Percentiles rank a stretch among this genome's conserved stretches.
Evolutionary conservation across 2,329 filamentous ascomycete genomes (phyloP).

Genomic region (Fusarium paranaense): DNA sequence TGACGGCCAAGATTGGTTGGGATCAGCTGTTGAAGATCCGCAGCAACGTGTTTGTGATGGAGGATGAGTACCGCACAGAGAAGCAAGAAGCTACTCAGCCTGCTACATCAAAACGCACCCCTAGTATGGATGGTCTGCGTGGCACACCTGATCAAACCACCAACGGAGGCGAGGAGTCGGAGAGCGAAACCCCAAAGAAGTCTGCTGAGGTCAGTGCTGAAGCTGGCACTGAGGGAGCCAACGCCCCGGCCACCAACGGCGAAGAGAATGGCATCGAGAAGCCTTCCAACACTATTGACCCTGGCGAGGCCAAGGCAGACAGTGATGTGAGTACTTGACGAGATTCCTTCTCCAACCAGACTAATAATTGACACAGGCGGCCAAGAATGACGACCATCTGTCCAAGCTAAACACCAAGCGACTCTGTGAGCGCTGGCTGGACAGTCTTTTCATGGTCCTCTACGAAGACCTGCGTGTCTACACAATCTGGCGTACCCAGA

Average conservation of each 20-base stretch:
- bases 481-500: constrained; percentile 98
- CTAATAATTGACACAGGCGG: constrained; percentile 62
- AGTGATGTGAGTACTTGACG: constrained; percentile 67
- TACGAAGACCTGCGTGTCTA: constrained; percentile 98
- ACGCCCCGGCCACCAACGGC: constrained; percentile 51
- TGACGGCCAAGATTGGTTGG: constrained; percentile 97
- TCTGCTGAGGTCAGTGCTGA: constrained; percentile 43
- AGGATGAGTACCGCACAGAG: constrained; percentile 96
- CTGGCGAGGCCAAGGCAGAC: constrained; percentile 79
- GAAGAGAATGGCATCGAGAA: constrained; percentile 72
- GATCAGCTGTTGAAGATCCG: constrained; percentile 94
- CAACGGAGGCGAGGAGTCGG: constrained; percentile 58
- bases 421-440: constrained; percentile 96
- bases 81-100: constrained; percentile 71
- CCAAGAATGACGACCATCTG: constrained; percentile 77
- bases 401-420: constrained; percentile 97
- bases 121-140: constrained; percentile 83
- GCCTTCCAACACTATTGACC: constrained; percentile 81
- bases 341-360: neutral
- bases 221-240: constrained; percentile 39
- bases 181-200: constrained; percentile 50
- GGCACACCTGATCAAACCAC: constrained; percentile 73
- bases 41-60: constrained; percentile 99
- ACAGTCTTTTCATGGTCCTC: constrained; percentile 98
- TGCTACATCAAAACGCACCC: constrained; percentile 70